Evolutionary conservation across 78 protist species (phyloP).

Genomic region (Polysphondylium violaceum): DNA sequence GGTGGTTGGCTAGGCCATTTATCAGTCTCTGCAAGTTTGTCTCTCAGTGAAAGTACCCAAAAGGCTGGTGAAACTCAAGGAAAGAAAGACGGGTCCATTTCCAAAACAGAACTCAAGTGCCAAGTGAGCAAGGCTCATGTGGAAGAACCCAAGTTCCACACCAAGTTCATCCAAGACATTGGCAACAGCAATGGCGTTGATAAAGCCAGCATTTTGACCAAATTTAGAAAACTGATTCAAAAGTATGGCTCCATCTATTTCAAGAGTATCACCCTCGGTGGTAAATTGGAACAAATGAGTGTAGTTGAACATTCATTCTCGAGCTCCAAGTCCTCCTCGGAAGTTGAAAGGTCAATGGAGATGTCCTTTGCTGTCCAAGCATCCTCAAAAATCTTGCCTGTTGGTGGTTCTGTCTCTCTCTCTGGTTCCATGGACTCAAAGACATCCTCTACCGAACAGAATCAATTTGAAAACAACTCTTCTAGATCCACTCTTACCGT

Average conservation of each 20-base stretch:
- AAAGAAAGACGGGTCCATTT: not conserved
- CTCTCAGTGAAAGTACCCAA: not conserved
- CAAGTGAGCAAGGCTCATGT: not conserved
- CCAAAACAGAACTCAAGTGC: conserved; percentile 5
- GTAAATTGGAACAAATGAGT: not conserved
- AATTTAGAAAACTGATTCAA: too few relatives aligned
- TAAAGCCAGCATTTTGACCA: too few relatives aligned
- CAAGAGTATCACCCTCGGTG: not conserved
- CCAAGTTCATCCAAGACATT: not conserved
- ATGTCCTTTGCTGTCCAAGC: not conserved
- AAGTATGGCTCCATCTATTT: not conserved
- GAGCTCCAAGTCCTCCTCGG: not conserved
- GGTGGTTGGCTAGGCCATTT: not conserved
- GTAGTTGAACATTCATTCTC: not conserved
- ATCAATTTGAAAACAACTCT: not conserved
- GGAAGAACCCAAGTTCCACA: not conserved
- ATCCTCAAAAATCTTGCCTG: not conserved
- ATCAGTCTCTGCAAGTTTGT: not conserved
- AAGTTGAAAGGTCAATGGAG: not conserved
- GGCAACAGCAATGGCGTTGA: too few relatives aligned
- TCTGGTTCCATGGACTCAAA: not conserved
- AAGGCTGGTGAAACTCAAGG: not conserved
- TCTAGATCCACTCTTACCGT: not conserved
- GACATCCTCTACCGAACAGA: not conserved
- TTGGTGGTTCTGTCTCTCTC: not conserved